Evolutionary conservation across 2,329 filamentous ascomycete species (phyloP).

Genomic region (Pyrenophora graminea): DNA sequence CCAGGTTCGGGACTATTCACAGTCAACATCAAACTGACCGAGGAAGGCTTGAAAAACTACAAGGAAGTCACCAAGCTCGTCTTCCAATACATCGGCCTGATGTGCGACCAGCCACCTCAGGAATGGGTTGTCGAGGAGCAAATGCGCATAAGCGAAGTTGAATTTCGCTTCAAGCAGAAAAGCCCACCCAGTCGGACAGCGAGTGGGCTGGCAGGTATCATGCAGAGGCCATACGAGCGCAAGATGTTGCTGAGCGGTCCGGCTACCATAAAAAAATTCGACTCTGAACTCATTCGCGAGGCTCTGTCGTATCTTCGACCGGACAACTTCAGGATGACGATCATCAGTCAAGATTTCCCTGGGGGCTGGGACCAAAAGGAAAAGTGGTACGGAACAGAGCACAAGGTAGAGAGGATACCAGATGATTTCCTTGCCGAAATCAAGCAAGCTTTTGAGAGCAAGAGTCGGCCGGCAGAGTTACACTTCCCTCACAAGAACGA

Average conservation of each 20-base stretch:
- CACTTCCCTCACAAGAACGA: conserved; percentile 92
- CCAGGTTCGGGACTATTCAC: conserved; percentile 82
- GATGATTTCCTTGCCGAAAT: conserved; percentile 74
- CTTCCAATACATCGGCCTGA: conserved; percentile 89
- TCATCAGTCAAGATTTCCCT: conserved; percentile 82
- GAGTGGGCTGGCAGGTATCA: conserved; percentile 79
- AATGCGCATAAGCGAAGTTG: conserved; percentile 85
- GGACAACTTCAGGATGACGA: conserved; percentile 84
- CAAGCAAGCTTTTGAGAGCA: conserved; percentile 63
- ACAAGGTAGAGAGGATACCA: conserved; percentile 80
- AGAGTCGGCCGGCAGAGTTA: conserved; percentile 68
- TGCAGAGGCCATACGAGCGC: conserved; percentile 87
- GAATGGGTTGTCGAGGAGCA: conserved; percentile 95
- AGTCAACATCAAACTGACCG: conserved; percentile 77
- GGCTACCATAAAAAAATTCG: conserved; percentile 76
- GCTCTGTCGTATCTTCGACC: conserved; percentile 75
- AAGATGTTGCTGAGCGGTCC: conserved; percentile 86
- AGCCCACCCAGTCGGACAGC: conserved; percentile 87
- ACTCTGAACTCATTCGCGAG: conserved; percentile 73
- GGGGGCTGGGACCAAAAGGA: conserved; percentile 86
- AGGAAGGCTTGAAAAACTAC: conserved; percentile 82
- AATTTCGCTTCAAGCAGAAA: conserved; percentile 95
- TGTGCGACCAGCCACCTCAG: conserved; percentile 78
- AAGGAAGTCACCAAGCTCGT: conserved; percentile 79
- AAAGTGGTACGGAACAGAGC: conserved; percentile 98